Conservation (phyloP, 1,139 yeast species). For the Sporopachydermia cereana region DNA sequence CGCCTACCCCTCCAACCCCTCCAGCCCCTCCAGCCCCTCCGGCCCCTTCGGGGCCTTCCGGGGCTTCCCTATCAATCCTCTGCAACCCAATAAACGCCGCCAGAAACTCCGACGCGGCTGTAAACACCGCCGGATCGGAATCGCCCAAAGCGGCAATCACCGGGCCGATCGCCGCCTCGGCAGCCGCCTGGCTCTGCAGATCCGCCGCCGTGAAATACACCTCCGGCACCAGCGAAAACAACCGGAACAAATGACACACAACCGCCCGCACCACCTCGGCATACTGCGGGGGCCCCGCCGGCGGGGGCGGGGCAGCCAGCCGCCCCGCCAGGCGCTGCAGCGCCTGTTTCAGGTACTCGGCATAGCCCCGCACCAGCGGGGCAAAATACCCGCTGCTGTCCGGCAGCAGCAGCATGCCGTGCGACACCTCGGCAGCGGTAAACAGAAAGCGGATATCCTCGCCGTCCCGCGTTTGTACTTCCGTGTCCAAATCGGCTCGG, state of each 20-base stretch:
- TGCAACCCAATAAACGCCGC: conserved; percentile 12
- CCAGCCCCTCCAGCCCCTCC: too few relatives aligned
- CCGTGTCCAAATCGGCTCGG: neutral
- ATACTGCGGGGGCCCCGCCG: neutral
- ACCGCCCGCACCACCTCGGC: neutral
- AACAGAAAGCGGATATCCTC: neutral
- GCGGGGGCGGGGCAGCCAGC: conserved; percentile 7
- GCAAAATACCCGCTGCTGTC: neutral
- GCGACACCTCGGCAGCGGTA: neutral
- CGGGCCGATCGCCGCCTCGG: conserved; percentile 16
- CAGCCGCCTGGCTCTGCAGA: conserved; percentile 11
- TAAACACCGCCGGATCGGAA: conserved; percentile 14
- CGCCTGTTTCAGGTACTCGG: conserved; percentile 3
- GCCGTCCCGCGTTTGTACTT: neutral
- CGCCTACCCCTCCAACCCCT: too few relatives aligned
- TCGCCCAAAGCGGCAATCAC: conserved; percentile 18
- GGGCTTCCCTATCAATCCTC: conserved; percentile 10
- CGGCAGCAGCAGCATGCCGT: neutral
- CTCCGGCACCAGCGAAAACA: conserved; percentile 6
- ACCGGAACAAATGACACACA: neutral
- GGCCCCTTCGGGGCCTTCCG: too few relatives aligned
- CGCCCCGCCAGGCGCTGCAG: conserved; percentile 9
- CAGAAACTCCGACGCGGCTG: conserved; percentile 15
- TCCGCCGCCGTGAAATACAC: conserved; percentile 15
- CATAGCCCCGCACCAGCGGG: neutral